A percentile compares a stretch with the other conserved stretches of the same genome.
Evolutionary conservation across 192 early-diverging fungal genomes (phyloP).

Genomic region (Phycomyces nitens): DNA sequence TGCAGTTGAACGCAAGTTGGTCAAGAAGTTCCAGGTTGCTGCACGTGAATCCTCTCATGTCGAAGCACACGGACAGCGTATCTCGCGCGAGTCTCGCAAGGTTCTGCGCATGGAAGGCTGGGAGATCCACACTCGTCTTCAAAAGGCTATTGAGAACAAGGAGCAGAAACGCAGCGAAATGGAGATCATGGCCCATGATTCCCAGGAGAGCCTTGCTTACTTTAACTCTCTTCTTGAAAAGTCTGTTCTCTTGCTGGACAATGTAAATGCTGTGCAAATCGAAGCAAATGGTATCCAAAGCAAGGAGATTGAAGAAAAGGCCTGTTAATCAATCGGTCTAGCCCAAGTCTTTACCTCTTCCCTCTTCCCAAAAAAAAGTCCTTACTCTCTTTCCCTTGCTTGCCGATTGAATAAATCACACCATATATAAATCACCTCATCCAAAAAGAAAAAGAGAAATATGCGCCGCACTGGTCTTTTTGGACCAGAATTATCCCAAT

Average conservation of each 20-base stretch:
- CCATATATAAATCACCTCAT: no score
- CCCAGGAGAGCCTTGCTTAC: conserved; percentile 6
- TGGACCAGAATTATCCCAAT: not conserved
- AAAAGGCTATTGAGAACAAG: conserved; percentile 70
- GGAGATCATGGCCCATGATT: conserved; percentile 34
- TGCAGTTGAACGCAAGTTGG: conserved; percentile 68
- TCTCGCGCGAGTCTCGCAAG: conserved; percentile 61
- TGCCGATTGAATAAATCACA: no score
- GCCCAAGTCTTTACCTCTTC: no score
- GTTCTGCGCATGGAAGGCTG: conserved; percentile 65
- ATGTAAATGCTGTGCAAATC: conserved; percentile 5
- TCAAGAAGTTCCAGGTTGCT: conserved; percentile 50
- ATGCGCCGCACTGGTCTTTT: no score
- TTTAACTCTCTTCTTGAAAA: conserved; percentile 8
- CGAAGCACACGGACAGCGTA: conserved; percentile 58
- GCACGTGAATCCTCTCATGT: conserved; percentile 49
- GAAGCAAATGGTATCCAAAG: conserved; percentile 5
- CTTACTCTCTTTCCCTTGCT: no score
- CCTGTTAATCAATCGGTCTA: no score
- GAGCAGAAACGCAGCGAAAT: conserved; percentile 61
- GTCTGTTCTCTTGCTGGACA: conserved; percentile 14
- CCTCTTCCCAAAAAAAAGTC: no score
- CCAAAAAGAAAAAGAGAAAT: no score
- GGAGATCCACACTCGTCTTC: conserved; percentile 66
- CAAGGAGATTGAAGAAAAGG: not conserved